Percentiles rank a stretch among this genome's conserved stretches.
Evolutionary conservation across 2,329 filamentous ascomycete species (phyloP).

Genomic region (Rhynchosporium graminicola): DNA sequence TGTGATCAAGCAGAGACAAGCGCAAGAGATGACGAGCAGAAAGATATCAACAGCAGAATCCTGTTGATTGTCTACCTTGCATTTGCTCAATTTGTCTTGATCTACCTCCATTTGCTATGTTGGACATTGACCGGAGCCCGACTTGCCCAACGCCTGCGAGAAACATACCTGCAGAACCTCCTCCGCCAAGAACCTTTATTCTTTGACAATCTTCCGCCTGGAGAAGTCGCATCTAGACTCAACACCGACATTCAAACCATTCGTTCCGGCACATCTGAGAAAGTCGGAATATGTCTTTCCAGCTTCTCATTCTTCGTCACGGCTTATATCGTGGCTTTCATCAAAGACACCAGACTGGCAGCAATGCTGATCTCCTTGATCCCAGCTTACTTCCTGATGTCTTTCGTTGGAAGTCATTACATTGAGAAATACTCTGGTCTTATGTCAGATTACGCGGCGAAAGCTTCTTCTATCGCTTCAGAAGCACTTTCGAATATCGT

Average conservation of each 20-base stretch:
- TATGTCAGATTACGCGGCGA: slow-evolving; percentile 49
- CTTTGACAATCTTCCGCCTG: slow-evolving; percentile 55
- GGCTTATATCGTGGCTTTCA: slow-evolving; percentile 60
- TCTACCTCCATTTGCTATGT: slow-evolving; percentile 64
- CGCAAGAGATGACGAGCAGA: slow-evolving; percentile 8
- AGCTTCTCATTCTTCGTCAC: slow-evolving; percentile 59
- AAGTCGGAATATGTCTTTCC: slow-evolving; percentile 57
- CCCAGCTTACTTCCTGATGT: slow-evolving; percentile 42
- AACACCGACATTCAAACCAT: slow-evolving; percentile 58
- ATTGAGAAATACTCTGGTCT: slow-evolving; percentile 46
- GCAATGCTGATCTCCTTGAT: slow-evolving; percentile 43
- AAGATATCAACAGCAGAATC: slow-evolving; percentile 48
- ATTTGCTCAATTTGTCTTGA: slow-evolving; percentile 61
- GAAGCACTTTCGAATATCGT: slow-evolving; percentile 52
- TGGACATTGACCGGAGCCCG: slow-evolving; percentile 59
- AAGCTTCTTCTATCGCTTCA: slow-evolving; percentile 53
- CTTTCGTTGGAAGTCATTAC: slow-evolving; percentile 51
- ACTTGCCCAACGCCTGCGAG: slow-evolving; percentile 54
- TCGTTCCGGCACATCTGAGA: slow-evolving; percentile 59
- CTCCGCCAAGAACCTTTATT: slow-evolving; percentile 55
- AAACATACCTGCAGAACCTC: slow-evolving; percentile 52
- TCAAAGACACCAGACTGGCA: slow-evolving; percentile 55
- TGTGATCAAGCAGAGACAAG: slow-evolving; percentile 21
- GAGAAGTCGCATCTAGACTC: slow-evolving; percentile 51
- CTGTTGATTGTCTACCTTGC: slow-evolving; percentile 63